Base-by-base conservation (phyloP, 2,329 filamentous ascomycete genomes). In the Microdochium bolleyi region DNA sequence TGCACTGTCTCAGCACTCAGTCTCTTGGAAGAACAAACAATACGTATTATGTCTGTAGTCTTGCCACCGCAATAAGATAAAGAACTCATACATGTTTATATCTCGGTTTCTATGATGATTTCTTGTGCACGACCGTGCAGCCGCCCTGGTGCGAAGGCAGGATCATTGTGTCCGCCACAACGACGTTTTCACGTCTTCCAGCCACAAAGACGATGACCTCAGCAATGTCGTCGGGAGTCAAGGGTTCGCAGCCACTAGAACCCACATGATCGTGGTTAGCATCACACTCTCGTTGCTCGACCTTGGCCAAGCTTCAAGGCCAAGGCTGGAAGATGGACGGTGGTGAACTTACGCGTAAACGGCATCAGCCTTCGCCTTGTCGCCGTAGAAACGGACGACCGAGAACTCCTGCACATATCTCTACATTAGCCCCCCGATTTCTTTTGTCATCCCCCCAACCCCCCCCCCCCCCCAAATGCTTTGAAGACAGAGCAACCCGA, bases 141-240 rank as follows among this genome's bases (percentile, higher is more conserved):
- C 54, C 55, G 22, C 60, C 87, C 76, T 92, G 88, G 64, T 91
- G 87, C 62, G 83, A 89, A 8, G 87, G 88, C 67, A 84, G 91
- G 44, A 92, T 73, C 53, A 92, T 67, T 21, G 85, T 84, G 69
- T 92, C 88, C 2, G 88, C 88, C 58, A 92, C 70, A 4, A 91
- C 86, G n/a, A 91, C 87, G 64, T 91, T 91, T 70, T 92, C 87
- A 63, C 82, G 80, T 66, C 87, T 78, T 4, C 85, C 84, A n/a
- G 85, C 87, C 22, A 84, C 76, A 62, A 90, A 92, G 3, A 92
- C 87, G 24, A 91, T 74, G 27, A 89, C 78, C 68, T 91, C 88
- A 1, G 88, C 88, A 63, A 92, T 88, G 63, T 91, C 88, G 52
- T 89, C 87, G 0, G 84, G 84, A 2, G 87, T 90, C 61, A 92